phyloP scores from a whole-genome alignment of 768 basidiomycete genomes.

The Russula abietina region DNA sequence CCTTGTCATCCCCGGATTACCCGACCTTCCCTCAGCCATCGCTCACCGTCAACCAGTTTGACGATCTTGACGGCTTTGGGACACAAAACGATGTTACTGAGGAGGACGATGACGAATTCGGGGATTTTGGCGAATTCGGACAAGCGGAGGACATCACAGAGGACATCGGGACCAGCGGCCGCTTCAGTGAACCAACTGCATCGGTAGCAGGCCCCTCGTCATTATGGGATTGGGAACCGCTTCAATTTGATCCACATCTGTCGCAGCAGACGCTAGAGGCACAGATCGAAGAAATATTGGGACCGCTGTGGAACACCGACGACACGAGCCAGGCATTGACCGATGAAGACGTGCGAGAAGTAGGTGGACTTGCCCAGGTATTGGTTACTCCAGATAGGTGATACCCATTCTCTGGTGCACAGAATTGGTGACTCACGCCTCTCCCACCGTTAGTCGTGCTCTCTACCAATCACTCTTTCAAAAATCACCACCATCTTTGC shows the following conservation, averaged over 20 bases:
- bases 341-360: conserved; percentile 70
- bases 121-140: conserved; percentile 84
- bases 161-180: conserved; percentile 35
- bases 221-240: conserved; percentile 48
- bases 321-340: conserved; percentile 50
- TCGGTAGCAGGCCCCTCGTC: conserved; percentile 40
- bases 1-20: conserved; percentile 17
- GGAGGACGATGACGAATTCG: conserved; percentile 68
- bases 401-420: conserved; percentile 18
- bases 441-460: conserved; percentile 54
- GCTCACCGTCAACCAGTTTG: conserved; percentile 32
- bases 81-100: conserved; percentile 38
- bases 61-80: conserved; percentile 56
- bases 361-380: conserved; percentile 75
- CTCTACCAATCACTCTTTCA: conserved; percentile 65
- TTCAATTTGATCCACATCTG: conserved; percentile 62
- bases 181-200: conserved; percentile 36
- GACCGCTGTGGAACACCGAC: conserved; percentile 54
- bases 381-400: conserved; percentile 74
- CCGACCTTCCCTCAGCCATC: conserved; percentile 24
- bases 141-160: conserved; percentile 41
- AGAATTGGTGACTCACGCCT: conserved; percentile 27
- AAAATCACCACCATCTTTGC: conserved; percentile 64
- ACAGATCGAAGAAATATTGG: conserved; percentile 61
- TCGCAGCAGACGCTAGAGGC: conserved; percentile 48